phyloP scores from a whole-genome alignment of 306 rosid species.

The Coriaria nepalensis region DNA sequence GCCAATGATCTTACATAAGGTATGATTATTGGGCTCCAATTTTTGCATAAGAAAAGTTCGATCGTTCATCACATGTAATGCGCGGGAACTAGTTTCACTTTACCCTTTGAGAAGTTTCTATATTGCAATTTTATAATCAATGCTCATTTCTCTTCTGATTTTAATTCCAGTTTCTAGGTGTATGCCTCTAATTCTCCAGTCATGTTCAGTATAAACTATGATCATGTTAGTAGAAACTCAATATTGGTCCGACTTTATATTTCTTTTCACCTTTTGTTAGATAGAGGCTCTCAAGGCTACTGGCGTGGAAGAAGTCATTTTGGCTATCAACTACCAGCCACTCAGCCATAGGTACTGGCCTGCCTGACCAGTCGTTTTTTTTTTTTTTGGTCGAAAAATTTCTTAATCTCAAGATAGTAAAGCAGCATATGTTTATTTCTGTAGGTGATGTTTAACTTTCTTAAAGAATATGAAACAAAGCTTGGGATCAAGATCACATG shows the following conservation, averaged over 20 bases:
- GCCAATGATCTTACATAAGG: slow-evolving; percentile 99
- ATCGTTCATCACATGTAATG: no score
- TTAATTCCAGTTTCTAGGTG: no score
- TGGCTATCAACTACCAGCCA: slow-evolving; percentile 98
- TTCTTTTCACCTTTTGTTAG: slow-evolving; percentile 31
- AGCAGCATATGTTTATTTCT: slow-evolving; percentile 16
- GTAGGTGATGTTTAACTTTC: slow-evolving; percentile 92
- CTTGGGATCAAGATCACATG: slow-evolving; percentile 92
- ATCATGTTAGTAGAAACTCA: no score
- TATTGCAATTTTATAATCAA: no score
- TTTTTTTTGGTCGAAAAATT: no score
- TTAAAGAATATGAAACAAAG: slow-evolving; percentile 83
- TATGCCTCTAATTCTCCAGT: no score
- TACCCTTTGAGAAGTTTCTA: no score
- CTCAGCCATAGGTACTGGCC: slow-evolving; percentile 81
- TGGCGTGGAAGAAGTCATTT: slow-evolving; percentile 87
- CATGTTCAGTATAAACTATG: no score
- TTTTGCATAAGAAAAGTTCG: no score
- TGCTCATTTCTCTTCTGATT: no score
- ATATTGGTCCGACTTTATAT: no score
- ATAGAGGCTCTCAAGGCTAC: slow-evolving; percentile 92
- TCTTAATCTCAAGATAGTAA: slow-evolving; percentile 10
- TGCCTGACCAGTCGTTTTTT: slow-evolving; percentile 2
- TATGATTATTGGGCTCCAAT: slow-evolving; percentile 16
- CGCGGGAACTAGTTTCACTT: no score